Evolutionary conservation across 805 yeast genomes (phyloP).

Genomic region (Schwanniomyces sp.): DNA sequence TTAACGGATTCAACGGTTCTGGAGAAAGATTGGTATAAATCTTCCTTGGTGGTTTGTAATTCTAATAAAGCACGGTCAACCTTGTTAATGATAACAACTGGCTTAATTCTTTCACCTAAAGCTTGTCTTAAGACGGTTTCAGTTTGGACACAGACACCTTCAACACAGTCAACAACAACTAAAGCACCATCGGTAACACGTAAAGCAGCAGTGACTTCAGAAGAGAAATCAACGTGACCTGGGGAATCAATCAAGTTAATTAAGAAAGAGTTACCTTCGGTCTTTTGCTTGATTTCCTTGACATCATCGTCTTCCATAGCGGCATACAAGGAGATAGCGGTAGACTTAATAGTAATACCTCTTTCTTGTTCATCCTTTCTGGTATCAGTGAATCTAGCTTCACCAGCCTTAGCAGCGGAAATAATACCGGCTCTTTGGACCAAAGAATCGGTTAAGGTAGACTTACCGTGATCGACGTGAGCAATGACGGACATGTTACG

Average conservation of each 20-base stretch:
- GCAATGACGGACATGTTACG: conserved; percentile 99
- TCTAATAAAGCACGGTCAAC: conserved; percentile 99
- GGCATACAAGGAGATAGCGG: conserved; percentile 95
- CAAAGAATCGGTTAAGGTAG: conserved; percentile 98
- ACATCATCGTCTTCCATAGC: conserved; percentile 83
- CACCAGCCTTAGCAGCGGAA: conserved; percentile 99
- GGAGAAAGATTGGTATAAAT: conserved; percentile 94
- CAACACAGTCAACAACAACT: conserved; percentile 98
- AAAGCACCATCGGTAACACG: conserved; percentile 99
- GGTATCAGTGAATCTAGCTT: conserved; percentile 99
- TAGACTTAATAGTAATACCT: conserved; percentile 99
- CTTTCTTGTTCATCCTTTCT: conserved; percentile 99
- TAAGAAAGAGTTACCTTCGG: conserved; percentile 91
- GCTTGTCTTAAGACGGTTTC: conserved; percentile 99
- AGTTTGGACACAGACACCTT: conserved; percentile 99
- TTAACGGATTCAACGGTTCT: conserved; percentile 99
- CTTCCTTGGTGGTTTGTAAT: conserved; percentile 98
- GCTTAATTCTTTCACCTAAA: conserved; percentile 98
- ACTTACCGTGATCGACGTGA: conserved; percentile 99
- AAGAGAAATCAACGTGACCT: conserved; percentile 99
- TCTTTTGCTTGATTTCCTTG: conserved; percentile 88
- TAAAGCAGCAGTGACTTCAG: conserved; percentile 99
- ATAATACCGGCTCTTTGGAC: conserved; percentile 99
- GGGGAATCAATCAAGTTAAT: conserved; percentile 99
- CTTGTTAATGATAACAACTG: conserved; percentile 97